A percentile compares a stretch with the other conserved stretches of the same genome.
phyloP scores from a whole-genome alignment of 179 eudicot species.

The Beta corolliflora region DNA sequence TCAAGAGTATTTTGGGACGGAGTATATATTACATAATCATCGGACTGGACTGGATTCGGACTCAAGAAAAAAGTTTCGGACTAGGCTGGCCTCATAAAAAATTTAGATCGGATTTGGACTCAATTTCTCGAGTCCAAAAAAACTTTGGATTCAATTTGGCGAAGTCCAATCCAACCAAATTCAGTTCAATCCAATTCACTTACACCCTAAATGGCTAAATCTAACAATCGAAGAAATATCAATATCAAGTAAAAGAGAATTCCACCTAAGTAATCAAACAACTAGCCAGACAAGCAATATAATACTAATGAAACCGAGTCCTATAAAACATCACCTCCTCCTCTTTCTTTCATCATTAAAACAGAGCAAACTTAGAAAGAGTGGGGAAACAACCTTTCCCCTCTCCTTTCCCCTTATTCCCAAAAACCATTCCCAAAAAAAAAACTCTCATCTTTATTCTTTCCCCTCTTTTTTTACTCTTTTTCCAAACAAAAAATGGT shows the following conservation, averaged over 20 bases:
- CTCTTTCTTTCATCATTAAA: background rate
- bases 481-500: conserved; percentile 28
- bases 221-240: background rate
- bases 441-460: background rate
- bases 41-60: no score
- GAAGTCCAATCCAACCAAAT: no score
- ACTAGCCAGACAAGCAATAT: background rate
- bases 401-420: background rate
- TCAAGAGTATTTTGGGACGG: no score
- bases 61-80: no score
- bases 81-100: no score
- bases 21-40: no score
- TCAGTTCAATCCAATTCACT: no score
- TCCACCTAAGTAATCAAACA: background rate
- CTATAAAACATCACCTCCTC: conserved; percentile 16
- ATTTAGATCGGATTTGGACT: no score
- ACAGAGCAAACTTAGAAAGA: background rate
- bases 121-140: no score
- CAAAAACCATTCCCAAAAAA: background rate
- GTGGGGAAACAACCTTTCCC: conserved; percentile 2
- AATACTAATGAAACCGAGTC: background rate
- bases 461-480: background rate
- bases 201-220: no score
- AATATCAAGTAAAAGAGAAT: background rate
- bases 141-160: no score